Base-by-base conservation (phyloP, 805 yeast species). In the Kodamaea fukazawae region DNA sequence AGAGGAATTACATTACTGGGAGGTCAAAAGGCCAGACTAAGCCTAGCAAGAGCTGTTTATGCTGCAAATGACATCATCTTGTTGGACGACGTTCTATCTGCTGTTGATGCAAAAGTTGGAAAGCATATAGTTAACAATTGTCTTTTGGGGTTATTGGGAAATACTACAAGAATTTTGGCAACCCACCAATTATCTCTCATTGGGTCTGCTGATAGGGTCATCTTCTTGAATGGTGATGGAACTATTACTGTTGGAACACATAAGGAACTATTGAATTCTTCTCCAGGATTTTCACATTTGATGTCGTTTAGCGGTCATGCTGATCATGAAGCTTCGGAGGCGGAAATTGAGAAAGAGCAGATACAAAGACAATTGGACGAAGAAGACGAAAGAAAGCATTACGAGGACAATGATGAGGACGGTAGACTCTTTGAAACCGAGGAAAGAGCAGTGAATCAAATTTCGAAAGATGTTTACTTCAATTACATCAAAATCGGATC, bases 71-170 rank as follows among this genome's bases (percentile, higher is more conserved):
- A 83, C 52, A 79, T 85, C 17, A 72, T 82, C 30, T 59, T 86
- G 36, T 61, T 86, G 36, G 95, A 86, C 55, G 95, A 86, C 56
- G 88, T 86, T 9, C 69, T 86, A 41, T 78, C 86, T 63, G 95
- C 95, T 4, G 95, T 86, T 5, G 95, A 86, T 60, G 88, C 91
- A 22, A 80, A 85, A 52, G 95, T 86, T 32, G 95, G 93, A 11
- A 76, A 76, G 40, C 88, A 81, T 52, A 83, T 86, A 36, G 78
- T 86, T 74, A 72, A 78, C 38, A 69, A 77, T 29, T 87, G 96
- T 60, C 60, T 87, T 33, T 47, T 75, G 43, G 89, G 86, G 0
- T 44, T 78, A 14, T 55, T 88, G 43, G 61, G 63, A 27, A 58
- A 61, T n/a, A 77, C 74, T 49, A 88, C 96, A 0, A 71, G 93